Conservation (phyloP, 768 basidiomycete species). For the Russula foetens region DNA sequence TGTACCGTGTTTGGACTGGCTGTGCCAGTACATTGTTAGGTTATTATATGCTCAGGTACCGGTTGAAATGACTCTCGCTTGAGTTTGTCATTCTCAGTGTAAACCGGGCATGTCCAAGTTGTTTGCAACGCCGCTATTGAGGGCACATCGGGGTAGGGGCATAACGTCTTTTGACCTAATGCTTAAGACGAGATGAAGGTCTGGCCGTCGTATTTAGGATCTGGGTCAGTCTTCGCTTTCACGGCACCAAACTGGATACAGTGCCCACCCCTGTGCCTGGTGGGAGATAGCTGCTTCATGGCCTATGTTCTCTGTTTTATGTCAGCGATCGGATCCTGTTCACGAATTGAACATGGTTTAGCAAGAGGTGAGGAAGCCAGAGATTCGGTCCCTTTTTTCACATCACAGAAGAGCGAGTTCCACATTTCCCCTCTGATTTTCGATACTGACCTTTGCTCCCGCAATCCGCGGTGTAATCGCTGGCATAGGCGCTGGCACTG, state of each 20-base stretch:
- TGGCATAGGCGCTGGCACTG: background rate
- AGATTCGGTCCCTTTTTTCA: background rate
- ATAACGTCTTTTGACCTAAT: too few relatives aligned
- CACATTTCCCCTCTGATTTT: too few relatives aligned
- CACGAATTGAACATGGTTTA: conserved; percentile 4
- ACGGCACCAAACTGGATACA: too few relatives aligned
- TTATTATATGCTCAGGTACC: background rate
- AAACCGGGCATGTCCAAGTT: background rate
- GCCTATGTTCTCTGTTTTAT: background rate
- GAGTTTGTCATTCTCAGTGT: background rate
- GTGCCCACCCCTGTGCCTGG: background rate
- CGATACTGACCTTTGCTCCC: background rate
- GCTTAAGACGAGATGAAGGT: too few relatives aligned
- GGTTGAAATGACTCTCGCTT: too few relatives aligned
- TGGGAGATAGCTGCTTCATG: background rate
- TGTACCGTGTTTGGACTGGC: background rate
- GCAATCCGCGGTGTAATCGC: background rate
- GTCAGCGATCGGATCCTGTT: background rate
- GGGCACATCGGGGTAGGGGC: conserved; percentile 1
- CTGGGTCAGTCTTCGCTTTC: too few relatives aligned
- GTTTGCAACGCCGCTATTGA: background rate
- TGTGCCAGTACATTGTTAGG: background rate
- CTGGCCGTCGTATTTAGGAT: too few relatives aligned
- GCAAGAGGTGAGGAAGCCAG: background rate
- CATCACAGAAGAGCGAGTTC: background rate